A percentile compares a stretch with the other conserved stretches of the same genome.
phyloP scores from a whole-genome alignment of 768 basidiomycete genomes.

The Boletus rex-veris region DNA sequence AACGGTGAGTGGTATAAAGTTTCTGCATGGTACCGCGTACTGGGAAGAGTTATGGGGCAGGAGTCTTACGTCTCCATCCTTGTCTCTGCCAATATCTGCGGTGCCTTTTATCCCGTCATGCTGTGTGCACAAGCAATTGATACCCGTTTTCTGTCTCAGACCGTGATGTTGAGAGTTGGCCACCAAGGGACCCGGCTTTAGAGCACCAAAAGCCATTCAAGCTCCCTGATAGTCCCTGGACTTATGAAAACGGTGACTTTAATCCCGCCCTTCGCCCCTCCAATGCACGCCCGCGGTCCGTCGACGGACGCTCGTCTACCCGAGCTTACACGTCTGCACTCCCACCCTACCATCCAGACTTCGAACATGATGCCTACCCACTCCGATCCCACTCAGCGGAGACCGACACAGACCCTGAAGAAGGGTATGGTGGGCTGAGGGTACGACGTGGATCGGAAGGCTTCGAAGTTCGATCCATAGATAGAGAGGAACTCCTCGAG shows the following conservation, averaged over 20 bases:
- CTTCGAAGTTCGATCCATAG: conserved; percentile 62
- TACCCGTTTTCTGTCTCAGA: conserved; percentile 29
- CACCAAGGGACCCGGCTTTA: conserved; percentile 61
- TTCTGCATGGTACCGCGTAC: conserved; percentile 17
- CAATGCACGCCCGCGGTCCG: conserved; percentile 40
- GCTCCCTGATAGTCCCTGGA: conserved; percentile 74
- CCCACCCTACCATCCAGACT: conserved; percentile 79
- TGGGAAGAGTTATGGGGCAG: conserved; percentile 4
- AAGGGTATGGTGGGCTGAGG: conserved; percentile 32
- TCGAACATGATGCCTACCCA: conserved; percentile 35
- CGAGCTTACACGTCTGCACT: conserved; percentile 44
- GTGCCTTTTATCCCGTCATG: not conserved
- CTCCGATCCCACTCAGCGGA: conserved; percentile 17
- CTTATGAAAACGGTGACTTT: conserved; percentile 70
- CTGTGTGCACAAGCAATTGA: conserved; percentile 1
- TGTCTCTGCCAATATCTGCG: not conserved
- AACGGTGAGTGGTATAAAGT: conserved; percentile 73
- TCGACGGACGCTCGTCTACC: conserved; percentile 18
- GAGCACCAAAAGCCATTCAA: conserved; percentile 38
- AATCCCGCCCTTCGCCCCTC: conserved; percentile 76
- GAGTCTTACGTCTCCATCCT: not conserved
- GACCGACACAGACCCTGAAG: conserved; percentile 27
- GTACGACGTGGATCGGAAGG: conserved; percentile 80
- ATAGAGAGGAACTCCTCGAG: conserved; percentile 62
- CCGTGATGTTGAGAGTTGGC: conserved; percentile 52